These are phyloP conservation scores for Hymenoscyphus infarciens DNA, from an alignment of 2,329 filamentous ascomycete genomes.

Conservation along the genomic window DNA sequence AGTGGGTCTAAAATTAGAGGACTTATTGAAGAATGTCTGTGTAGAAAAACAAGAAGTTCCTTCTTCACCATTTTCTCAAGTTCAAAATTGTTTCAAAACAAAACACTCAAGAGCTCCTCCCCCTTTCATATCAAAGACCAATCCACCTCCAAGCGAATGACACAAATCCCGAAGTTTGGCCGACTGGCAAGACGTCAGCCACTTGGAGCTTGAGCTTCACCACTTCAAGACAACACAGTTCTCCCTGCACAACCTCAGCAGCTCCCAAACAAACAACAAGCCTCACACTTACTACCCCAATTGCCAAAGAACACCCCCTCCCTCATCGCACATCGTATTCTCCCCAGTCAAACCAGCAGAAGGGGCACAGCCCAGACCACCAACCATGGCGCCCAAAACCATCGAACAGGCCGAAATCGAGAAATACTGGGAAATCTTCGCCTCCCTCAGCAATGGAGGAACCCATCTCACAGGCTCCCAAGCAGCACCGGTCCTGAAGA, in stretches of 20 bases:
- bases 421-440: conserved; percentile 78
- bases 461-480: conserved; percentile 65
- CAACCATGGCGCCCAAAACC: conserved; percentile 42
- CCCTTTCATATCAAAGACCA: neutral
- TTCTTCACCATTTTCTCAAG: no score
- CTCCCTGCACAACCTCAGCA: neutral
- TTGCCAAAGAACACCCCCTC: neutral
- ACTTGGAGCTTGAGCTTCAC: neutral
- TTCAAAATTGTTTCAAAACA: neutral
- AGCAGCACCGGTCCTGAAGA: conserved; percentile 69
- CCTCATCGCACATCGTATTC: neutral
- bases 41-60: no score
- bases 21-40: neutral
- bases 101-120: neutral
- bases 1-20: neutral
- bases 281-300: neutral
- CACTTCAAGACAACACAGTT: neutral
- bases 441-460: conserved; percentile 61
- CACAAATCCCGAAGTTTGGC: neutral
- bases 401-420: conserved; percentile 74
- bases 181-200: neutral
- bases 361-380: neutral
- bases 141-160: neutral
- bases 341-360: neutral
- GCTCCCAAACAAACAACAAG: neutral